Evolutionary conservation across 2,329 filamentous ascomycete species (phyloP), one percentile per base, ranked within the genome.

Genomic region (Septoria linicola): DNA sequence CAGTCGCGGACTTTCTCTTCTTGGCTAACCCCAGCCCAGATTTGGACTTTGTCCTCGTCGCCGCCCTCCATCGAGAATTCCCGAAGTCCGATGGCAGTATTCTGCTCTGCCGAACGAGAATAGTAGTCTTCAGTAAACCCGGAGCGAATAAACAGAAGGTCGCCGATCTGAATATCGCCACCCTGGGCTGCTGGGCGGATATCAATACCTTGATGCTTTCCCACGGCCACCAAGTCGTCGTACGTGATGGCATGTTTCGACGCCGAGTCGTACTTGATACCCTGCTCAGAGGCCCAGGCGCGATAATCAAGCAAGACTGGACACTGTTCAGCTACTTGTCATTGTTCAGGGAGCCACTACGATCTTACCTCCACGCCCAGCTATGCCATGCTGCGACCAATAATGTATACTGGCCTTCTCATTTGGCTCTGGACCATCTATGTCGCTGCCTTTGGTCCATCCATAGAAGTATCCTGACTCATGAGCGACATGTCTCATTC

Each of bases 121-220:
- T 82, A 72, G 51, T 86, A 79, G 8, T 77, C 71, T 58, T 84
- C 77, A 6, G 82, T 80, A 59, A 78, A 81, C 0, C 85, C 85
- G 1, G 79, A 82, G 14, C 85, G 76, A 16, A 89, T 66, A 37
- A 88, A 73, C 8, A 89, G 73, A 48, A 89, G 80, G 54, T 88
- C 84, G 4, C 85, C 85, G 2, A 76, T 67, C 52, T 74, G 74
- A 59, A 82, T 75, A 54, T 80, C 76, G 35, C 78, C 79, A 20
- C 79, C 79, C 56, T 80, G 74, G 0, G 73, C 65, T 2, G 72
- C 70, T 0, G 80, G 77, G 0, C 74, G 77, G 61, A 88, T 83
- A 54, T 85, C 78, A 20, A 87, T 72, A 0, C 79, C 79, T 58
- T 87, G 82, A 30, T 77, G 71, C 27, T 71, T 71, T 0, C 82